A percentile compares a stretch with the other conserved stretches of the same genome.
Conservation (phyloP, 805 yeast species). For the Ogataea allantospora region DNA sequence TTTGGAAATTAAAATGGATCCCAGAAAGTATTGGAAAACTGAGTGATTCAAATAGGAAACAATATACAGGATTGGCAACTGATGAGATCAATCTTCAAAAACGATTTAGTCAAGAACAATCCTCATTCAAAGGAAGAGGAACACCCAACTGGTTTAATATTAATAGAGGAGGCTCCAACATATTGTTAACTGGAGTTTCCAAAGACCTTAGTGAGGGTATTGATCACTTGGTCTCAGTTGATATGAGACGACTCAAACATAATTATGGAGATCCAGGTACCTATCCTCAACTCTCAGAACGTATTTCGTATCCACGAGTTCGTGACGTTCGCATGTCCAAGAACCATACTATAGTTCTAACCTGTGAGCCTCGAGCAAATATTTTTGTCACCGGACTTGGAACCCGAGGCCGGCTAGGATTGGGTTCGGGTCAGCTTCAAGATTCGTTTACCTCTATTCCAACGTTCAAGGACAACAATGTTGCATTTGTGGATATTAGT, state of each 20-base stretch:
- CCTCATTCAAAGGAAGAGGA: constrained; percentile 6
- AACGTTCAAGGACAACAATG: constrained; percentile 33
- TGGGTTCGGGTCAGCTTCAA: constrained; percentile 40
- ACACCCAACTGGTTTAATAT: constrained; percentile 13
- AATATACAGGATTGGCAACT: constrained; percentile 4
- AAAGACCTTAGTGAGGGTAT: constrained; percentile 12
- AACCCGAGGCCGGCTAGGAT: constrained; percentile 71
- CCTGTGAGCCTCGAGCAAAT: constrained; percentile 45
- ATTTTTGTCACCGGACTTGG: constrained; percentile 66
- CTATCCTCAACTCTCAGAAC: constrained; percentile 21
- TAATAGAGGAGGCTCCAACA: constrained; percentile 53
- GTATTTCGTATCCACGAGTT: constrained; percentile 43
- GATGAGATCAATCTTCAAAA: constrained; percentile 32
- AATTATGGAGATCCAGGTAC: constrained; percentile 23
- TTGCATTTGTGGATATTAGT: constrained; percentile 47
- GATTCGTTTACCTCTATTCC: constrained; percentile 45
- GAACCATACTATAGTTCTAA: constrained; percentile 61
- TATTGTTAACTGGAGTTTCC: constrained; percentile 60
- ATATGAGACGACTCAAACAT: constrained; percentile 21
- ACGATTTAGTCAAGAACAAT: constrained; percentile 13
- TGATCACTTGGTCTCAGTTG: constrained; percentile 17
- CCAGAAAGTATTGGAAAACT: constrained; percentile 33
- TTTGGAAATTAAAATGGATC: constrained; percentile 37
- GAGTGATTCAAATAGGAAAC: neutral
- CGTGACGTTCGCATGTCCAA: constrained; percentile 54